These are phyloP conservation scores for Trypanosoma lewisi DNA, from an alignment of 208 protist species.

Conservation along the genomic window DNA sequence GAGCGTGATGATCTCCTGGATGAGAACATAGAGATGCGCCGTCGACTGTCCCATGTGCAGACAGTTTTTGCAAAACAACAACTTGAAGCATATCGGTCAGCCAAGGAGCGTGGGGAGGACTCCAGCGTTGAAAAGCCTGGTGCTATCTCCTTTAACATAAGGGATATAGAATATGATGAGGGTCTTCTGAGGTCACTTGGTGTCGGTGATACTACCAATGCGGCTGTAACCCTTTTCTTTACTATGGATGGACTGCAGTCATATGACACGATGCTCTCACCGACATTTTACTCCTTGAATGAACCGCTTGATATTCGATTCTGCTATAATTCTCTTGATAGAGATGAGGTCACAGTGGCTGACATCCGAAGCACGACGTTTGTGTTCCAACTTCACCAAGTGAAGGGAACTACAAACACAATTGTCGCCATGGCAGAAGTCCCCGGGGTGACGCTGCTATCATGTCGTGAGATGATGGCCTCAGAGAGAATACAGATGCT, in stretches of 20 bases:
- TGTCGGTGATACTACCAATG: slow-evolving; percentile 26
- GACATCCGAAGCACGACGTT: slow-evolving; percentile 59
- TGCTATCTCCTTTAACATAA: slow-evolving; percentile 57
- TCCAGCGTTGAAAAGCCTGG: slow-evolving; percentile 18
- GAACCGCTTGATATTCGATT: slow-evolving; percentile 72
- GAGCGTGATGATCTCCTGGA: slow-evolving; percentile 81
- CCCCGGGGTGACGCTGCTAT: slow-evolving; percentile 52
- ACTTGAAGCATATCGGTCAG: slow-evolving; percentile 62
- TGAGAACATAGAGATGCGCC: slow-evolving; percentile 78
- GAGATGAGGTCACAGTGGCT: slow-evolving; percentile 53
- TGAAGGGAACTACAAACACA: slow-evolving; percentile 22
- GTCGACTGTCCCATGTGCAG: slow-evolving; percentile 73
- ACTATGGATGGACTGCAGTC: slow-evolving; percentile 66
- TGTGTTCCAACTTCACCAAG: slow-evolving; percentile 70
- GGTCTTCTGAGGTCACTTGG: slow-evolving; percentile 31
- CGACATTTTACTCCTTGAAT: slow-evolving; percentile 50
- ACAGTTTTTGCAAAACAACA: slow-evolving; percentile 87
- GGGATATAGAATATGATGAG: slow-evolving; percentile 40
- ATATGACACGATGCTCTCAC: slow-evolving; percentile 81
- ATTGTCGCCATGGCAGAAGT: slow-evolving; percentile 82
- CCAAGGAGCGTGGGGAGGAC: slow-evolving; percentile 18
- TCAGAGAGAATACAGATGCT: slow-evolving; percentile 50
- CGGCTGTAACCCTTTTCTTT: slow-evolving; percentile 59
- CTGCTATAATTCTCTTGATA: slow-evolving; percentile 56
- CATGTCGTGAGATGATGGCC: slow-evolving; percentile 40